Base-by-base conservation (phyloP, 2,329 filamentous ascomycete genomes). In the Diplodia seriata region DNA sequence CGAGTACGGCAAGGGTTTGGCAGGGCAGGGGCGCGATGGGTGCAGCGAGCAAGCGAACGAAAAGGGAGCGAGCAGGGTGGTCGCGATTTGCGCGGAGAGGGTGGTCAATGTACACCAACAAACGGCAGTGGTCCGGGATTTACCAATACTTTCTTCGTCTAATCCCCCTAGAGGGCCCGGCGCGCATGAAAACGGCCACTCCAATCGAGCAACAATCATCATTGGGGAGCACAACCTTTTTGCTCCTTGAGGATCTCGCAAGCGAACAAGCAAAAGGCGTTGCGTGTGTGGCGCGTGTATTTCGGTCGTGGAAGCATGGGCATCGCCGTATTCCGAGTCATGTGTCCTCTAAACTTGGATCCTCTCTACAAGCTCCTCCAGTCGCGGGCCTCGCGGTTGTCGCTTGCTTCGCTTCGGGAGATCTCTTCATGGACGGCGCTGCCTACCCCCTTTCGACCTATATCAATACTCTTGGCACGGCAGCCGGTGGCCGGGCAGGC, bases 361-460 rank as follows among this genome's bases (percentile, higher is more conserved):
- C 31, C 31, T 31, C 29, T 33, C 15, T 33, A 29, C 53, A n/a
- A 33, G 8, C 8, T 2, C 8, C 3, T 36, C 33, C 2, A 36
- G 12, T 36, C 33, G 33, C 31, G 31, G 31, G 31, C 31, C 3
- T 31, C 3, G 33, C 33, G 49, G 8, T 23, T 18, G 18, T 56
- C 6, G 54, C 54, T 15, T 56, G 31, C 54, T 23, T 29, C 18
- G 40, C 56, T 26, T 38, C 47, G 59, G 59, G 51, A 63, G 59
- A 63, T 63, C 47, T 63, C 47, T 51, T 51, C 26, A 63, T 63
- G 40, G 38, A 33, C 59, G 59, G 59, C 59, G 59, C 20, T 63
- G 59, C 36, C 36, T 63, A 53, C 59, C 59, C 59, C 59, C 43
- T 47, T 63, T 63, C 51, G 47, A 51, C 59, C 47, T 51, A 51